phyloP scores from a whole-genome alignment of 2,329 filamentous ascomycete genomes.

The Geoglossum cookeanum region DNA sequence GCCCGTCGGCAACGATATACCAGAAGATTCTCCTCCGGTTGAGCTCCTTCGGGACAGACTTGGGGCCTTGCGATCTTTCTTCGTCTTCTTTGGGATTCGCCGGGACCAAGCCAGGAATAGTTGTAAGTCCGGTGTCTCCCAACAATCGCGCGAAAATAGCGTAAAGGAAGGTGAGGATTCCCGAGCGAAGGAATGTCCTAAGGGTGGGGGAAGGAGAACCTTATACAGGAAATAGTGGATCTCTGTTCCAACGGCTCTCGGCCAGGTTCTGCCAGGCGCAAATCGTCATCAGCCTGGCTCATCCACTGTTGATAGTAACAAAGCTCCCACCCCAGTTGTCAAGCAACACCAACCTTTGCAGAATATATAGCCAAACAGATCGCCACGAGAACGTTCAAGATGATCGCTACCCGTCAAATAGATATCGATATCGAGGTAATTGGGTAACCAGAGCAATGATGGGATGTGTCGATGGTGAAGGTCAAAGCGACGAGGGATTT shows the following conservation, averaged over 20 bases:
- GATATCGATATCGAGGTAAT: not conserved
- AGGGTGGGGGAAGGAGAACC: no score
- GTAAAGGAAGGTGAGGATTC: not conserved
- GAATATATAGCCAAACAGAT: not conserved
- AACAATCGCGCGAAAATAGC: not conserved
- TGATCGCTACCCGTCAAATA: no score
- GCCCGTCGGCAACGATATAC: not conserved
- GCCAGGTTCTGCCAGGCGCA: no score
- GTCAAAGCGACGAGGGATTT: not conserved
- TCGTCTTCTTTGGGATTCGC: not conserved
- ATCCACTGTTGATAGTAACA: no score
- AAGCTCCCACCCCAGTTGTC: not conserved
- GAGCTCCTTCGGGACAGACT: not conserved
- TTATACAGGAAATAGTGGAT: no score
- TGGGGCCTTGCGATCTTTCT: not conserved
- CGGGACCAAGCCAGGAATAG: not conserved
- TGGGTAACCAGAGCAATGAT: not conserved
- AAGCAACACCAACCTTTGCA: no score
- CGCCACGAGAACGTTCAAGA: not conserved
- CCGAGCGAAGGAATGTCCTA: no score
- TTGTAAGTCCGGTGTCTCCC: not conserved
- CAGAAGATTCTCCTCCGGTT: not conserved
- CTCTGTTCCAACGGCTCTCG: no score
- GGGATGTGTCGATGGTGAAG: not conserved
- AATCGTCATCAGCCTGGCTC: no score